phyloP scores from a whole-genome alignment of 768 basidiomycete species.

The Lenzites betulinus region DNA sequence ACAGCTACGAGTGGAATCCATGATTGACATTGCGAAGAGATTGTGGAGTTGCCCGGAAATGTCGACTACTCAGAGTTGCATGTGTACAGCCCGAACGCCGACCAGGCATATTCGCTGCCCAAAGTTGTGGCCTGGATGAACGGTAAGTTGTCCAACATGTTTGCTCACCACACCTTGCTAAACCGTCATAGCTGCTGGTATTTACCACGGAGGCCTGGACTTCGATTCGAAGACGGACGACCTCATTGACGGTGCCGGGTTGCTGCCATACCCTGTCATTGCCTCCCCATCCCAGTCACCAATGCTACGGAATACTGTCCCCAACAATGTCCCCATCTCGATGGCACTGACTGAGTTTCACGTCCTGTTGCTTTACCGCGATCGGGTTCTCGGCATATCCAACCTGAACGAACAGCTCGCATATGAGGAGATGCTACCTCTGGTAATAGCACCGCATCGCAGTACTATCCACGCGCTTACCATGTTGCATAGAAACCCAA shows the following conservation, averaged over 20 bases:
- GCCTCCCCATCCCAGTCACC: conserved; percentile 37
- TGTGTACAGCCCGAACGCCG: conserved; percentile 72
- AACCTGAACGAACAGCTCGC: conserved; percentile 77
- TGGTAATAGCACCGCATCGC: conserved; percentile 47
- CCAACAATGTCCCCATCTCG: conserved; percentile 60
- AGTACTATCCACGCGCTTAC: not conserved
- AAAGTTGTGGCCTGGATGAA: conserved; percentile 90
- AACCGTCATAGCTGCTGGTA: conserved; percentile 65
- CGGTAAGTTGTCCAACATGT: conserved; percentile 46
- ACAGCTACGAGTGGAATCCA: not conserved
- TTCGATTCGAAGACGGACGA: conserved; percentile 71
- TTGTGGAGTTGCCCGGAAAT: conserved; percentile 86
- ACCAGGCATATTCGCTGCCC: conserved; percentile 69
- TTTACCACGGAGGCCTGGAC: conserved; percentile 83
- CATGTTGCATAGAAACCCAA: conserved; percentile 58
- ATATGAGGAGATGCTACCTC: conserved; percentile 80
- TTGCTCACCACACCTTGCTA: not conserved
- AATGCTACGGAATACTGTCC: conserved; percentile 20
- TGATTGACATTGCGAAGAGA: conserved; percentile 56
- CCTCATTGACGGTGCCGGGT: conserved; percentile 73
- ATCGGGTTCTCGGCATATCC: conserved; percentile 77
- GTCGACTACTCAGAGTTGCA: conserved; percentile 76
- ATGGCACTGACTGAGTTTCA: conserved; percentile 91
- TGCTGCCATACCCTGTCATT: conserved; percentile 71
- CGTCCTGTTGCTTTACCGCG: conserved; percentile 81